These are phyloP conservation scores for Flaveria linearis DNA, from an alignment of 129 eudicot genomes.

Conservation along the genomic window DNA sequence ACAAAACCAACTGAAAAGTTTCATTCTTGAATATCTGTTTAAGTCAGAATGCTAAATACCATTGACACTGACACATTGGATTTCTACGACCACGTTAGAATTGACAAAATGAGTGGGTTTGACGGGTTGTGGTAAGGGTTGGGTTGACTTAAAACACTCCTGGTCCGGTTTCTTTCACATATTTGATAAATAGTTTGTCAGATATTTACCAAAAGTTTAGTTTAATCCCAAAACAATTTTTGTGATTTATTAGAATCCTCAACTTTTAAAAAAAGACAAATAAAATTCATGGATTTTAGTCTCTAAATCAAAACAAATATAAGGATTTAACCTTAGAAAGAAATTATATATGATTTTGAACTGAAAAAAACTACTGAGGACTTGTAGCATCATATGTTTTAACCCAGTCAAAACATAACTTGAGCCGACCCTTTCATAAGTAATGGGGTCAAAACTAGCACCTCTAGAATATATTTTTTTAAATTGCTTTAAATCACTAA, in stretches of 20 bases:
- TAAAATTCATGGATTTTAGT: background rate
- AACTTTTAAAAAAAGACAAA: background rate
- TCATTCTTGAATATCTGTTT: background rate
- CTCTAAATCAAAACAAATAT: background rate
- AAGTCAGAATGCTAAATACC: no score
- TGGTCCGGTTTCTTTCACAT: background rate
- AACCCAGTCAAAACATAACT: no score
- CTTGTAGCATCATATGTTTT: background rate
- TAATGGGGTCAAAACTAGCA: background rate
- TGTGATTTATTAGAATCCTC: background rate
- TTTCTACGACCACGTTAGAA: background rate
- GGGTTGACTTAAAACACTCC: background rate
- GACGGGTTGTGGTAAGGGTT: background rate
- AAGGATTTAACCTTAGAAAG: background rate
- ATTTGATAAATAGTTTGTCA: background rate
- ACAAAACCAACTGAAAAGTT: background rate
- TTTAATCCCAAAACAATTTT: background rate
- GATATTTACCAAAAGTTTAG: background rate
- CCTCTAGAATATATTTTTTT: background rate
- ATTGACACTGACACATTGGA: no score
- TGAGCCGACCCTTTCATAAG: background rate
- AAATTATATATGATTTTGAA: background rate
- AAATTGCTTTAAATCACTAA: background rate
- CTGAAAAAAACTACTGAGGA: background rate
- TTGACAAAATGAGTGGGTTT: background rate